Evolutionary conservation across 2,329 filamentous ascomycete species (phyloP).

Genomic region (Colletotrichum karsti): DNA sequence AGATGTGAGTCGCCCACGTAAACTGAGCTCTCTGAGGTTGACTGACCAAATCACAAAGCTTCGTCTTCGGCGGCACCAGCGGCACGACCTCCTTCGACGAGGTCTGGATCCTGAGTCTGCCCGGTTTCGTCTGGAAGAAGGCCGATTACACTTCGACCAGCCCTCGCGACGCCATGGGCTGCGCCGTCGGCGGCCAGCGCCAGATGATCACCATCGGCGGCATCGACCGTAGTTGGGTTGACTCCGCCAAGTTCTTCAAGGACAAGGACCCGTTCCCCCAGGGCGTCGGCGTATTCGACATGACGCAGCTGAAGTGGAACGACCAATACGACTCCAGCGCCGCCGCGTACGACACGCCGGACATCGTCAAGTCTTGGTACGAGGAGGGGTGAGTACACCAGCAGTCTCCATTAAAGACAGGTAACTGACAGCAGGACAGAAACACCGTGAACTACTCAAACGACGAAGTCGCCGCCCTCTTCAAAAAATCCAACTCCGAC

Average conservation of each 20-base stretch:
- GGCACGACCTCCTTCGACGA: slow-evolving; percentile 10
- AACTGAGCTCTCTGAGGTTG: too few relatives aligned
- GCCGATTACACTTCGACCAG: slow-evolving; percentile 14
- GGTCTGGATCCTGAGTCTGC: slow-evolving; percentile 28
- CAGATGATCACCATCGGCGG: slow-evolving; percentile 31
- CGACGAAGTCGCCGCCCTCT: slow-evolving; percentile 2
- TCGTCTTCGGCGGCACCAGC: slow-evolving; percentile 29
- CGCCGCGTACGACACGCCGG: slow-evolving; percentile 21
- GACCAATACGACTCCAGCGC: slow-evolving; percentile 22
- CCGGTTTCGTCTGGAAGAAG: slow-evolving; percentile 31
- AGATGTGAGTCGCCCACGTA: slow-evolving; percentile 25
- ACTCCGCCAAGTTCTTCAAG: slow-evolving; percentile 3
- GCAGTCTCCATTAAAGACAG: too few relatives aligned
- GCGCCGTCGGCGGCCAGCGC: slow-evolving; percentile 25
- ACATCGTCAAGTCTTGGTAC: slow-evolving; percentile 23
- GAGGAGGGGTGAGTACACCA: slow-evolving; percentile 6
- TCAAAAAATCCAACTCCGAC: slow-evolving; percentile 18
- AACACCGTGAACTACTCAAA: slow-evolving; percentile 18
- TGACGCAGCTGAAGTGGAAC: slow-evolving; percentile 26
- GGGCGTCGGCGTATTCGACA: slow-evolving; percentile 29
- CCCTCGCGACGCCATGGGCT: slow-evolving; percentile 18
- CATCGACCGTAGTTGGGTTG: neutral
- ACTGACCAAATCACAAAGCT: slow-evolving; percentile 16
- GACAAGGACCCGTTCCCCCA: slow-evolving; percentile 17
- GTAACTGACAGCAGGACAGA: neutral